Evolutionary conservation across 306 rosid species (phyloP).

Genomic region (Lathyrus tuberosus): DNA sequence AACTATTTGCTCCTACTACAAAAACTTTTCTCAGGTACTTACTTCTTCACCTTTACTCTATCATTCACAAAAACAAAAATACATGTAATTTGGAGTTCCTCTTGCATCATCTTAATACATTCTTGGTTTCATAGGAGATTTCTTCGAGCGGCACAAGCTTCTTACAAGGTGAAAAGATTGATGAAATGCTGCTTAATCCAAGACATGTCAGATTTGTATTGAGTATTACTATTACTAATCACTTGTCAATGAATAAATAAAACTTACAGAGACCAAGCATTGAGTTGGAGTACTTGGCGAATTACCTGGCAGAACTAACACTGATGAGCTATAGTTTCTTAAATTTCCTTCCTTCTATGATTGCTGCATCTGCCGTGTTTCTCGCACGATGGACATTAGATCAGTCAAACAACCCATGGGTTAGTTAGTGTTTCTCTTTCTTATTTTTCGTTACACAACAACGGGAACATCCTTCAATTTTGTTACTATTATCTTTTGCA

Average conservation of each 20-base stretch:
- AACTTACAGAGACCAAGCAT: conserved; percentile 67
- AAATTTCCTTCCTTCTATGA: conserved; percentile 72
- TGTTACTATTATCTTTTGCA: conserved; percentile 38
- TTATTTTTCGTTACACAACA: conserved; percentile 17
- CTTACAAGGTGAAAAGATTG: conserved; percentile 61
- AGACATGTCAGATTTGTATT: conserved; percentile 25
- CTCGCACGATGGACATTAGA: conserved; percentile 92
- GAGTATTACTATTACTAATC: conserved; percentile 26
- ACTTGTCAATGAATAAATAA: conserved; percentile 29
- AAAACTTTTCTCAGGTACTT: conserved; percentile 88
- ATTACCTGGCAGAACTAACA: conserved; percentile 80
- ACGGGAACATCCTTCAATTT: not conserved
- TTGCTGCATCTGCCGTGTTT: conserved; percentile 93
- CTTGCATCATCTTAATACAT: conserved; percentile 9
- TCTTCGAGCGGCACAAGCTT: conserved; percentile 91
- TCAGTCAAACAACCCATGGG: conserved; percentile 91
- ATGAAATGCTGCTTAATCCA: conserved; percentile 30
- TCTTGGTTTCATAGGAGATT: conserved; percentile 71
- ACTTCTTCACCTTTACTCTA: conserved; percentile 18
- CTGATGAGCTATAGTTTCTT: conserved; percentile 73
- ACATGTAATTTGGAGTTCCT: conserved; percentile 25
- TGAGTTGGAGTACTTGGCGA: conserved; percentile 88
- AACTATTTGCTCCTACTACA: conserved; percentile 80
- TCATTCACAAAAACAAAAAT: not conserved
- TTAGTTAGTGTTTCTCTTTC: conserved; percentile 49